These are phyloP conservation scores for Boletus reticulatus DNA, from an alignment of 768 basidiomycete species.

Conservation along the genomic window DNA sequence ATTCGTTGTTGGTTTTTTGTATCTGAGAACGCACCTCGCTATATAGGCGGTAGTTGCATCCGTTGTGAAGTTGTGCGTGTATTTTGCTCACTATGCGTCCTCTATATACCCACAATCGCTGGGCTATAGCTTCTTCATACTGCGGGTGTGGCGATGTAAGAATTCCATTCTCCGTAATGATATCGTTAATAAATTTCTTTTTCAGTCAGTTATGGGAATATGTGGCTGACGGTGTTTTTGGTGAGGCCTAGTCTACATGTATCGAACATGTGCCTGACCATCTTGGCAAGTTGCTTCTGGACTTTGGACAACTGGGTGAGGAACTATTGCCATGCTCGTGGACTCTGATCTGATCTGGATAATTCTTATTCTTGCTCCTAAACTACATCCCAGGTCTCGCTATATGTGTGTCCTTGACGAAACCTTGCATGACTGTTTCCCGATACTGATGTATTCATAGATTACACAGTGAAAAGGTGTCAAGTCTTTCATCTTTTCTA, in stretches of 20 bases:
- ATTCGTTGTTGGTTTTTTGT: background rate
- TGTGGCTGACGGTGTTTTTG: conserved; percentile 42
- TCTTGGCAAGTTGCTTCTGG: conserved; percentile 42
- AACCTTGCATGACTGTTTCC: background rate
- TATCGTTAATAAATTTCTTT: background rate
- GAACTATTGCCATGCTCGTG: background rate
- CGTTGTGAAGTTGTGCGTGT: conserved; percentile 53
- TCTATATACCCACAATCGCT: background rate
- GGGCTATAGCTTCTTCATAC: conserved; percentile 46
- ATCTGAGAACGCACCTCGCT: conserved; percentile 1
- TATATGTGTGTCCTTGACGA: conserved; percentile 30
- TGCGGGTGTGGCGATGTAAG: conserved; percentile 64
- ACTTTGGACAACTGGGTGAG: conserved; percentile 51
- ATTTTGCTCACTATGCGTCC: background rate
- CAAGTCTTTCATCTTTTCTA: conserved; percentile 3
- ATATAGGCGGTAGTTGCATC: conserved; percentile 50
- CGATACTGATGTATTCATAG: conserved; percentile 26
- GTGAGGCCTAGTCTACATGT: conserved; percentile 32
- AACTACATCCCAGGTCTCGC: conserved; percentile 33
- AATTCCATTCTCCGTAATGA: conserved; percentile 7
- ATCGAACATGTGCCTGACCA: background rate
- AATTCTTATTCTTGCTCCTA: background rate
- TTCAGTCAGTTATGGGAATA: conserved; percentile 55
- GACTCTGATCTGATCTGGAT: background rate
- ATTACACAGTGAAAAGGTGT: conserved; percentile 47